phyloP scores from a whole-genome alignment of 2,329 filamentous ascomycete species.

The Penicillium psychrosexuale region DNA sequence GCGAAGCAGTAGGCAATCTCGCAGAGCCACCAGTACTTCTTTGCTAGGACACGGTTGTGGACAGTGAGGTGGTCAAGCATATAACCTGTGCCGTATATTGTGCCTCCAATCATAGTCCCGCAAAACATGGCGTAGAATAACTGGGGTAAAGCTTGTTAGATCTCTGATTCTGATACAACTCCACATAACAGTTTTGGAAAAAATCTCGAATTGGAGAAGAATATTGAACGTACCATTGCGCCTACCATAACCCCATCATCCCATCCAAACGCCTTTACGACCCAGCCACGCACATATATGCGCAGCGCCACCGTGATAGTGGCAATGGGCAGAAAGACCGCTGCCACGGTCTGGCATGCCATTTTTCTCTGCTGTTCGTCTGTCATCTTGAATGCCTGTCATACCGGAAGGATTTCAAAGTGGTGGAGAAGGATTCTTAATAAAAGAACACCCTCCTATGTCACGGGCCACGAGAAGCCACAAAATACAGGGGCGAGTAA shows the following conservation, averaged over 20 bases:
- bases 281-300: conserved; percentile 31
- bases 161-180: background rate
- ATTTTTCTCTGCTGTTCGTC: conserved; percentile 23
- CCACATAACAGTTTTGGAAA: background rate
- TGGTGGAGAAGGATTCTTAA: conserved; percentile 6
- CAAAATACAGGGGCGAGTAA: background rate
- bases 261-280: conserved; percentile 34
- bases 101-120: conserved; percentile 31
- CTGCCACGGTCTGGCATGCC: conserved; percentile 26
- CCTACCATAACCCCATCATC: conserved; percentile 35
- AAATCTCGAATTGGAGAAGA: background rate
- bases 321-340: conserved; percentile 29
- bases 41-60: conserved; percentile 23
- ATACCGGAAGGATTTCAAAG: background rate
- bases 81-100: conserved; percentile 30
- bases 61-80: conserved; percentile 17
- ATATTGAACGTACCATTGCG: conserved; percentile 21
- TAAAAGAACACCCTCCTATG: background rate
- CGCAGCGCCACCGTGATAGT: conserved; percentile 28
- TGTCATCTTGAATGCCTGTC: conserved; percentile 7
- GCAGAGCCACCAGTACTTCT: conserved; percentile 50
- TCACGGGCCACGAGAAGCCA: background rate
- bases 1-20: conserved; percentile 52
- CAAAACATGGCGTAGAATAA: conserved; percentile 31
- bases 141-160: conserved; percentile 1